Conservation (phyloP, 2,329 filamentous ascomycete genomes). For the Raffaelea ambrosiae region DNA sequence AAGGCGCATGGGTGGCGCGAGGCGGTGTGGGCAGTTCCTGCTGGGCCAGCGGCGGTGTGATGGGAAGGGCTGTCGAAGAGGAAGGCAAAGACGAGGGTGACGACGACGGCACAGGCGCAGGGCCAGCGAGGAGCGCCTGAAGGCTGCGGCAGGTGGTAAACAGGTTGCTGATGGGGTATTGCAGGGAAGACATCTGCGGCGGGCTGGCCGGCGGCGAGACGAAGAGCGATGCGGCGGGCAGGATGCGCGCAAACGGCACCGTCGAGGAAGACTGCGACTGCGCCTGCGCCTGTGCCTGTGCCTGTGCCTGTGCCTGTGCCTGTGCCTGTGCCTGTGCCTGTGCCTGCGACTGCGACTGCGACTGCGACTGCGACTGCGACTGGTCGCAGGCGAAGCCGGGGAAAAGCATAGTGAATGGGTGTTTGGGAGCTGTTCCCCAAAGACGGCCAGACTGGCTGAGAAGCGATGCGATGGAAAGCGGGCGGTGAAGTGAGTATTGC, state of each 20-base stretch:
- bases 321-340: too few species aligned
- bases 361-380: conserved; percentile 4
- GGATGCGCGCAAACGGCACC: conserved; percentile 1
- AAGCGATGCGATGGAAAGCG: too few species aligned
- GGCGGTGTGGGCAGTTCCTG: conserved; percentile 47
- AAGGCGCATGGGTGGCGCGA: conserved; percentile 35
- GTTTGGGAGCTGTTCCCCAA: too few species aligned
- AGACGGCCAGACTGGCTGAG: too few species aligned
- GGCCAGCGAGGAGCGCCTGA: conserved; percentile 44
- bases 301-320: too few species aligned
- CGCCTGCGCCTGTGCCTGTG: too few species aligned
- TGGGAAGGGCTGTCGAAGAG: conserved; percentile 15
- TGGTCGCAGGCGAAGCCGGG: conserved; percentile 12
- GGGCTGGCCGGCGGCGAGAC: conserved; percentile 53
- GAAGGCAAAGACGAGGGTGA: conserved; percentile 17
- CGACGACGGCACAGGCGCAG: conserved; percentile 11
- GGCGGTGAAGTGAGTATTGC: too few species aligned
- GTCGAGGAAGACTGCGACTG: conserved; percentile 6
- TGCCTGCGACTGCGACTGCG: background rate
- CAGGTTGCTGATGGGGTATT: conserved; percentile 43
- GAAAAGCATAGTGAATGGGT: conserved; percentile 9
- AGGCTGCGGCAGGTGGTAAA: conserved; percentile 53
- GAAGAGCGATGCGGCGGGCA: conserved; percentile 26
- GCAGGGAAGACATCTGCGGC: conserved; percentile 32
- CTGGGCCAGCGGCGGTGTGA: conserved; percentile 31